Evolutionary conservation across 371 early-diverging fungal species (phyloP).

Genomic region (Mucor saturninus): DNA sequence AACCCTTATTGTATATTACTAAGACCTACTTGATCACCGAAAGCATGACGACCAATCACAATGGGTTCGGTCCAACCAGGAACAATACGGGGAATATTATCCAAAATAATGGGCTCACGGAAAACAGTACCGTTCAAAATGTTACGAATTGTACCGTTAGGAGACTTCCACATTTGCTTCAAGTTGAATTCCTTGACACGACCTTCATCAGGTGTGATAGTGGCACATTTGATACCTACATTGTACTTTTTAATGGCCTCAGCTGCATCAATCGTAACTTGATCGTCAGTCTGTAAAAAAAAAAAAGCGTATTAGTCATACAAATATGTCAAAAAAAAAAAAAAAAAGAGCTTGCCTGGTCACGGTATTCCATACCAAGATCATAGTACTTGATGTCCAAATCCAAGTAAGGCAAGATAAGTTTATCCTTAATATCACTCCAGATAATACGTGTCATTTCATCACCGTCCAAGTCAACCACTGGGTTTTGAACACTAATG

Average conservation of each 20-base stretch:
- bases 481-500: slow-evolving; percentile 78
- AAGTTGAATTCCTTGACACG: slow-evolving; percentile 92
- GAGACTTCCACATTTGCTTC: slow-evolving; percentile 95
- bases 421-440: slow-evolving; percentile 91
- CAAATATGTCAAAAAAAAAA: background rate
- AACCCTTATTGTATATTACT: background rate
- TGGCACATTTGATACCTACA: slow-evolving; percentile 96
- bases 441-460: slow-evolving; percentile 98
- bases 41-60: slow-evolving; percentile 93
- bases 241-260: slow-evolving; percentile 92
- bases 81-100: slow-evolving; percentile 87
- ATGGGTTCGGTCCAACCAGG: slow-evolving; percentile 95
- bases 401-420: slow-evolving; percentile 88
- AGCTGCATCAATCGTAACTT: slow-evolving; percentile 92
- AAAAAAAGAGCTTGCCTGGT: slow-evolving; percentile 54
- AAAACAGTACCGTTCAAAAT: slow-evolving; percentile 94
- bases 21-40: slow-evolving; percentile 84
- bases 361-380: slow-evolving; percentile 91
- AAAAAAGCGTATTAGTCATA: background rate
- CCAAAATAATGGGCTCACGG: slow-evolving; percentile 92
- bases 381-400: slow-evolving; percentile 93
- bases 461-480: slow-evolving; percentile 95
- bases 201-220: slow-evolving; percentile 93
- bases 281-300: slow-evolving; percentile 43
- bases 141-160: slow-evolving; percentile 95